Conservation (phyloP, 371 early-diverging fungal species). For the Mucor piriformis region DNA sequence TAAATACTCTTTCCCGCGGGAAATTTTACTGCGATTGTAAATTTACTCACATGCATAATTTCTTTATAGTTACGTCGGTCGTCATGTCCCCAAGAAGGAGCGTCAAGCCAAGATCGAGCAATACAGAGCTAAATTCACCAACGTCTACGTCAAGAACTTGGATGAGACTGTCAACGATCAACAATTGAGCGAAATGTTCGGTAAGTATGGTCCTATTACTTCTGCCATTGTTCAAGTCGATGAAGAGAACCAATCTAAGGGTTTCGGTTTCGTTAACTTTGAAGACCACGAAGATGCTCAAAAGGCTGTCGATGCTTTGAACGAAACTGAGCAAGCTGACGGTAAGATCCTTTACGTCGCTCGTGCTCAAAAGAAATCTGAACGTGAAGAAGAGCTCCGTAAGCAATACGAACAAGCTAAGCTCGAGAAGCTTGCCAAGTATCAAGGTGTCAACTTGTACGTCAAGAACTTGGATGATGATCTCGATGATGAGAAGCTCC, state of each 20-base stretch:
- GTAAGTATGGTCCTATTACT: conserved; percentile 84
- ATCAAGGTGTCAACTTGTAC: conserved; percentile 98
- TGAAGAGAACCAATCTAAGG: conserved; percentile 85
- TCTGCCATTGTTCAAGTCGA: conserved; percentile 79
- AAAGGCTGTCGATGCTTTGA: conserved; percentile 90
- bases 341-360: conserved; percentile 95
- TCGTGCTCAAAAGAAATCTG: conserved; percentile 98
- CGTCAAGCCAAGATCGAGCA: conserved; percentile 93
- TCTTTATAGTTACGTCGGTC: conserved; percentile 72
- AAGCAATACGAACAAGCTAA: conserved; percentile 92
- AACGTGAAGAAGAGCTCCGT: conserved; percentile 97
- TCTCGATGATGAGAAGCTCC: conserved; percentile 93
- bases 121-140: conserved; percentile 91
- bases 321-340: conserved; percentile 84
- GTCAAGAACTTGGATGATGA: conserved; percentile 97
- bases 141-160: conserved; percentile 99
- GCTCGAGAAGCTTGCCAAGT: conserved; percentile 94
- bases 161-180: conserved; percentile 84
- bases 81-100: conserved; percentile 92
- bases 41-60: not conserved
- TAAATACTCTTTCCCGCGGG: not conserved
- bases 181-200: conserved; percentile 84
- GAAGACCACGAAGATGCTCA: conserved; percentile 91
- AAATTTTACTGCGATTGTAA: not conserved
- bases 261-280: conserved; percentile 98